These are phyloP conservation scores for Lactifluus pinguis DNA, from an alignment of 768 basidiomycete species.

Conservation along the genomic window DNA sequence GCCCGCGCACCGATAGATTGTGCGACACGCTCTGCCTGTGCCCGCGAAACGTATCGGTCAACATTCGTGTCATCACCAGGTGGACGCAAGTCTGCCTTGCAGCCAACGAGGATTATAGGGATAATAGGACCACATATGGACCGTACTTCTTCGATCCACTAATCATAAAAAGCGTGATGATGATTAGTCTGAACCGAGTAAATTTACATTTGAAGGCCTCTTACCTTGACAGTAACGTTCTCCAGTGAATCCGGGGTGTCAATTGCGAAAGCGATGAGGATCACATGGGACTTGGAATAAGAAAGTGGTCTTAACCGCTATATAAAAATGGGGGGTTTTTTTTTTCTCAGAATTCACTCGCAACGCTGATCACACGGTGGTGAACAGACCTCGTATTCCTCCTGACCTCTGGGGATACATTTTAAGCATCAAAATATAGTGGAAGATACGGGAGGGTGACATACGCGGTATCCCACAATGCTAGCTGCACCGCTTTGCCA, in stretches of 20 bases:
- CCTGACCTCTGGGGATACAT: slow-evolving; percentile 67
- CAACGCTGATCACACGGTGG: neutral
- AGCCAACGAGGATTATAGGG: slow-evolving; percentile 92
- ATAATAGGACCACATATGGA: slow-evolving; percentile 89
- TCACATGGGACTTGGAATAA: slow-evolving; percentile 97
- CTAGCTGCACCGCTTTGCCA: slow-evolving; percentile 94
- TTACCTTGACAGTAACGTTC: slow-evolving; percentile 87
- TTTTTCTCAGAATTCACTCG: neutral
- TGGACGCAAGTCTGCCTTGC: slow-evolving; percentile 88
- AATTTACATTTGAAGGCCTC: slow-evolving; percentile 6
- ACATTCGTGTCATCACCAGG: slow-evolving; percentile 38
- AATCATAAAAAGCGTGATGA: neutral
- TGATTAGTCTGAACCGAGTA: neutral
- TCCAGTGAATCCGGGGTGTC: slow-evolving; percentile 96
- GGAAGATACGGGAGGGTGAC: slow-evolving; percentile 28
- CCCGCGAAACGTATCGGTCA: slow-evolving; percentile 57
- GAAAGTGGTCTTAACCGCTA: slow-evolving; percentile 93
- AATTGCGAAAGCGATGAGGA: slow-evolving; percentile 93
- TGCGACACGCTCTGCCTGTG: slow-evolving; percentile 77
- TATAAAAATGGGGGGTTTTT: neutral
- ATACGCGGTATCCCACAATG: slow-evolving; percentile 98
- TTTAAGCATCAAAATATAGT: neutral
- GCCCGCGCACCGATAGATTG: slow-evolving; percentile 79
- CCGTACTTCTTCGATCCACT: slow-evolving; percentile 99
- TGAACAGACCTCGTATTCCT: slow-evolving; percentile 83